Evolutionary conservation across 495 filamentous ascomycete species (phyloP).

Genomic region (Massariosphaeria phaeospora): DNA sequence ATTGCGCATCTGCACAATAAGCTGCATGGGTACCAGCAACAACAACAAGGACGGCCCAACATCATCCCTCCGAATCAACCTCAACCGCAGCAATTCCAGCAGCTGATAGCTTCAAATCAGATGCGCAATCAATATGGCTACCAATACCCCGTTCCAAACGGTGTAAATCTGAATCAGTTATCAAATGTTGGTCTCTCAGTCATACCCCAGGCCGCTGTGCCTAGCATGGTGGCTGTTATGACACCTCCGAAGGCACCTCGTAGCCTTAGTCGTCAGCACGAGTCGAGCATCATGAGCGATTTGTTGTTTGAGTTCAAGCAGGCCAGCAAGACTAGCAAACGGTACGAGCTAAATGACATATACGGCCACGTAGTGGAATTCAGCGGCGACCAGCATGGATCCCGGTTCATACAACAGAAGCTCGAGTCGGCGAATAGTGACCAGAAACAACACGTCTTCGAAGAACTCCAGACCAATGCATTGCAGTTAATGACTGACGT

Average conservation of each 20-base stretch:
- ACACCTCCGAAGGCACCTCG: conserved; percentile 51
- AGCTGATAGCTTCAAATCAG: conserved; percentile 30
- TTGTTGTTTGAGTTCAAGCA: conserved; percentile 76
- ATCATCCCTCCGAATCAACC: conserved; percentile 29
- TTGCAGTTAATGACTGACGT: conserved; percentile 92
- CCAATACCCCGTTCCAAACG: conserved; percentile 31
- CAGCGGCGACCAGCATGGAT: conserved; percentile 91
- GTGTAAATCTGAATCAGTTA: conserved; percentile 35
- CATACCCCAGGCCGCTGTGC: too few relatives aligned
- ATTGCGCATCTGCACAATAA: conserved; percentile 46
- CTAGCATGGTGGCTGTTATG: conserved; percentile 34
- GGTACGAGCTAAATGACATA: conserved; percentile 87
- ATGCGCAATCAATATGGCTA: conserved; percentile 30
- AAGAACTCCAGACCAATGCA: conserved; percentile 75
- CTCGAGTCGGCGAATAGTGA: conserved; percentile 93
- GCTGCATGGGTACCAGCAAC: conserved; percentile 45
- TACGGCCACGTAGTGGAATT: conserved; percentile 89
- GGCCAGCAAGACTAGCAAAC: conserved; percentile 69
- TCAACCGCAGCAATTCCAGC: conserved; percentile 27
- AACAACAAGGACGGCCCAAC: conserved; percentile 23
- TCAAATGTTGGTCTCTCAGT: conserved; percentile 27
- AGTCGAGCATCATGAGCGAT: conserved; percentile 61
- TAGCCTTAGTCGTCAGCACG: conserved; percentile 54
- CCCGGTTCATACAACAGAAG: conserved; percentile 92
- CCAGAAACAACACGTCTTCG: conserved; percentile 91